These are phyloP conservation scores for Pyrenophora graminea DNA, from an alignment of 2,329 filamentous ascomycete genomes.

Conservation along the genomic window DNA sequence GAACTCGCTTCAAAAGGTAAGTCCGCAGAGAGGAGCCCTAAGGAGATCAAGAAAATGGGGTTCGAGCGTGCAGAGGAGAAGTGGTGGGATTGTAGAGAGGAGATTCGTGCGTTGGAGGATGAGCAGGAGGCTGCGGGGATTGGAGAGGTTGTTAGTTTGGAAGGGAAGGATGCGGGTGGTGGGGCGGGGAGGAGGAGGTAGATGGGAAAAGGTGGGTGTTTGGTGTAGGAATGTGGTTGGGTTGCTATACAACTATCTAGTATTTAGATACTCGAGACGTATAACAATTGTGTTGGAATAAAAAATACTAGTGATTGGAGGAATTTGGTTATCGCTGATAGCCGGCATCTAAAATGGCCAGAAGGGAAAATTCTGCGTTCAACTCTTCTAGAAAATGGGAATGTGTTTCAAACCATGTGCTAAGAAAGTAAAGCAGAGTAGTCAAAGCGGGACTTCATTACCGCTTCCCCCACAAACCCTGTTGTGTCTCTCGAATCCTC, in stretches of 20 bases:
- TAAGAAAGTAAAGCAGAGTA: not conserved
- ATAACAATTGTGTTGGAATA: too few species aligned
- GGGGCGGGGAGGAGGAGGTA: conserved; percentile 42
- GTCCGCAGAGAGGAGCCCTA: conserved; percentile 70
- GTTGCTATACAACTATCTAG: too few species aligned
- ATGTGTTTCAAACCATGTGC: conserved; percentile 1
- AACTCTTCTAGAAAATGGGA: not conserved
- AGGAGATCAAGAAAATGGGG: conserved; percentile 89
- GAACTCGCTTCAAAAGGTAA: conserved; percentile 64
- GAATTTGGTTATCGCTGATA: not conserved
- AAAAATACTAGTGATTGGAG: too few species aligned
- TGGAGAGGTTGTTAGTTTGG: conserved; percentile 87
- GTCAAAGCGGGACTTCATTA: conserved; percentile 6
- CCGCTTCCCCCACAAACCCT: conserved; percentile 58
- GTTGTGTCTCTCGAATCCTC: conserved; percentile 62
- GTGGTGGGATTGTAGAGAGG: conserved; percentile 98
- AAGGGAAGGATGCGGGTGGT: conserved; percentile 63
- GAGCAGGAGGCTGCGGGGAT: conserved; percentile 96
- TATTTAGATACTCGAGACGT: too few species aligned
- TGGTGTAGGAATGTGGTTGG: too few species aligned
- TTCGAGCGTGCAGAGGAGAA: conserved; percentile 93
- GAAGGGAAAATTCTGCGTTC: not conserved
- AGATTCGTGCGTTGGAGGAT: conserved; percentile 87
- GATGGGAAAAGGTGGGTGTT: too few species aligned
- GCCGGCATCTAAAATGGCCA: not conserved